Percentiles rank a stretch among this genome's conserved stretches.
Conservation (phyloP, 2,329 filamentous ascomycete species). For the Trichoderma citrinoviride region DNA sequence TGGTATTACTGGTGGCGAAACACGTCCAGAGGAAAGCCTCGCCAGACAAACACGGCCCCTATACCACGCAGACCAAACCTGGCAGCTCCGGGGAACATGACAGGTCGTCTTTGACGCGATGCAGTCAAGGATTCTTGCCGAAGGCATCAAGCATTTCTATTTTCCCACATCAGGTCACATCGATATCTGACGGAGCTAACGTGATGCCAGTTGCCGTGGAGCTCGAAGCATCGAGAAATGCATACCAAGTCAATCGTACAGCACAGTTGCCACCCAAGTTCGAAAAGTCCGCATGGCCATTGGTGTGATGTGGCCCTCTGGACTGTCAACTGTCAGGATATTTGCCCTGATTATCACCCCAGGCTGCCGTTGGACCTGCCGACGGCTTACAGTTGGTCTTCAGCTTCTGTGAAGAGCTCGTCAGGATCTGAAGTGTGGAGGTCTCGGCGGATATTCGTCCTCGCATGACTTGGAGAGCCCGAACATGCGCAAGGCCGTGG, state of each 20-base stretch:
- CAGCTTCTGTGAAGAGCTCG: background rate
- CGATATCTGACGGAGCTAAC: background rate
- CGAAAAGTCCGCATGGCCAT: background rate
- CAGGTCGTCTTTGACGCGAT: conserved; percentile 13
- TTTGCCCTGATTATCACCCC: background rate
- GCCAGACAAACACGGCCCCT: background rate
- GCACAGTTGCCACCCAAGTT: background rate
- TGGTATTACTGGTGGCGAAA: background rate
- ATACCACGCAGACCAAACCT: conserved; percentile 7
- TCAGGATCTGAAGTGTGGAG: background rate
- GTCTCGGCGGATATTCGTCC: background rate
- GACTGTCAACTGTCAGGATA: background rate
- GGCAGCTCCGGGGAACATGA: background rate
- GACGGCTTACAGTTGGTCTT: background rate
- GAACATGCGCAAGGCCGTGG: background rate
- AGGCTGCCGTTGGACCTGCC: background rate
- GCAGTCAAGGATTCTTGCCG: background rate
- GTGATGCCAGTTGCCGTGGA: background rate
- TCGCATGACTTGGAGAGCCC: background rate
- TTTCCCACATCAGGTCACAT: background rate
- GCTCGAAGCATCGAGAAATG: background rate
- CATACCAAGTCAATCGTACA: background rate
- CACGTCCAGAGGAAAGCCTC: background rate
- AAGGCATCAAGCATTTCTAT: background rate
- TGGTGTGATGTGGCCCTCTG: too few species aligned